Base-by-base conservation (phyloP, 768 basidiomycete genomes). In the Galerina marginata region DNA sequence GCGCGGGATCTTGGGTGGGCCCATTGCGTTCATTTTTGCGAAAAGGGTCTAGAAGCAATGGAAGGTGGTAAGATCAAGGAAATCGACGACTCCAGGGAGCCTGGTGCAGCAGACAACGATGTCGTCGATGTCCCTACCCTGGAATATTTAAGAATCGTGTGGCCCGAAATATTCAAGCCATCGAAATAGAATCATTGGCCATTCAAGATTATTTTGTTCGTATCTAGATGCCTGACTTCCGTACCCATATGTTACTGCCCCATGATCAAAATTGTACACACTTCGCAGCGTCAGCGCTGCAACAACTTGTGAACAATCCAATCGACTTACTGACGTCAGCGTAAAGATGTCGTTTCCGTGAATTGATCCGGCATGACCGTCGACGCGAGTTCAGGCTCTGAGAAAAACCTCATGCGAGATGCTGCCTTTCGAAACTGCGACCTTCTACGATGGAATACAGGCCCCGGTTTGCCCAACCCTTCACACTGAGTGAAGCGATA, bases 11-110 rank as follows among this genome's bases (percentile, higher is more conserved):
- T 88, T 10, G 88, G 88, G 2, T 95, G 93, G 93, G 85, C 80
- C 0, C 82, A 83, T 59, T 89, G 89, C 47, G 90, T 86, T 3
- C 89, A 93, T 68, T 94, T 92, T 65, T 85, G 86, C 64, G 92
- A 94, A 72, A 70, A 70, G n/a, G 88, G 87, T 0, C 65, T 88
- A 9, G 83, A 87, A 50, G 77, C 79, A 16, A 79, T 87, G 66
- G 89, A 92, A 68, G 88, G 89, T 1, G 87, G 88, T 4, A 81
- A 73, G 67, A 68, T 76, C 54, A 87, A 81, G 70, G 74, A 81
- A 47, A 83, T 83, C 37, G 78, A 76, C 36, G 71, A 74, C 54
- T 77, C 78, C 14, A 72, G 74, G n/a, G 69, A 72, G 12, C 72
- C 72, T 14, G 71, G 66, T 25, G 75, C 72, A 54, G 71, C 64